These are phyloP conservation scores for Omphalotus guepiniiformis DNA, from an alignment of 768 basidiomycete species.

Conservation along the genomic window DNA sequence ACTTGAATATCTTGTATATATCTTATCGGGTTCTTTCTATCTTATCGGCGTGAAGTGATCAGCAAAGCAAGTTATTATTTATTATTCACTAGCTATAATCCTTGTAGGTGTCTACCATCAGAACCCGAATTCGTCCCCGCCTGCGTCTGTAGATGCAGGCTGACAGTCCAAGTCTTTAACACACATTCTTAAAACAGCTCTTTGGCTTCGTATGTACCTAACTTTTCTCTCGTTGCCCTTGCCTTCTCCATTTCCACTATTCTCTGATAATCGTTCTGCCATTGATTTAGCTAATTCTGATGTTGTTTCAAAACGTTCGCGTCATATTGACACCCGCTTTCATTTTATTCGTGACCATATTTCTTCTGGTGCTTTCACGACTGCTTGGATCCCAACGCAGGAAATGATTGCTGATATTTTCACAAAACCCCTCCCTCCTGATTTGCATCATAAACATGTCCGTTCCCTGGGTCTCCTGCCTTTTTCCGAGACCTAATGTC, in stretches of 20 bases:
- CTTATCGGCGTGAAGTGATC: too few species aligned
- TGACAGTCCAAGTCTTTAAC: conserved; percentile 32
- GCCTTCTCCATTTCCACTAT: not conserved
- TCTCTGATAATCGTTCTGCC: conserved; percentile 25
- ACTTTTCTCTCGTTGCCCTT: conserved; percentile 15
- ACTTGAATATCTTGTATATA: too few species aligned
- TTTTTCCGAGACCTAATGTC: too few species aligned
- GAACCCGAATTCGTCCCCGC: too few species aligned
- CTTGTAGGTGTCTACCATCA: too few species aligned
- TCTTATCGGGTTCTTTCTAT: too few species aligned
- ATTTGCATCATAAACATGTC: not conserved
- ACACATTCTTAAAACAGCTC: conserved; percentile 17
- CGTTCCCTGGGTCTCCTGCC: too few species aligned
- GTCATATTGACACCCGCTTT: conserved; percentile 26
- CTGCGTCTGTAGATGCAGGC: too few species aligned
- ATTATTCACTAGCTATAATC: too few species aligned
- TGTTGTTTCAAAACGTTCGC: conserved; percentile 19
- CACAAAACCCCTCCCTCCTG: conserved; percentile 29
- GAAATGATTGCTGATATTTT: conserved; percentile 35
- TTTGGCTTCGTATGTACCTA: conserved; percentile 25
- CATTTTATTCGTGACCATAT: conserved; percentile 24
- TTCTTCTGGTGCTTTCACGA: too few species aligned
- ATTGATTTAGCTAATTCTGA: conserved; percentile 23
- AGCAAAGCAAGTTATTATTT: too few species aligned
- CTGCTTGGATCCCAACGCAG: conserved; percentile 21